These are phyloP conservation scores for Scutellaria baicalensis DNA, from an alignment of 257 asterid genomes.

Conservation along the genomic window DNA sequence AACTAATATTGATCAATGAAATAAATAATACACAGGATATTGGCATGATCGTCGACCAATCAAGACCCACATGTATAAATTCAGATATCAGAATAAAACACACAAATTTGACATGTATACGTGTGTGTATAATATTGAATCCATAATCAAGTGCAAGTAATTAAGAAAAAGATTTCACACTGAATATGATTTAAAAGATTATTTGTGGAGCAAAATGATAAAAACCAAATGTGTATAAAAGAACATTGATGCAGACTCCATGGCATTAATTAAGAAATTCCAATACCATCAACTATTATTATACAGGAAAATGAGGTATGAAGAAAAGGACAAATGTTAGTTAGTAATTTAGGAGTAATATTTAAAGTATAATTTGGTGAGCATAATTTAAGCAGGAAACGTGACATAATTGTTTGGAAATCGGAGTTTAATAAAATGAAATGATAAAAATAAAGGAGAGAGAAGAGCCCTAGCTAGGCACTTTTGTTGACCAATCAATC, in stretches of 20 bases:
- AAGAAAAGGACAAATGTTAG: not conserved
- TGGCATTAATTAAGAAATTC: not conserved
- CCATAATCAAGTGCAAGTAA: no score
- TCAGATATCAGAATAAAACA: no score
- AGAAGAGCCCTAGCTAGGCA: not conserved
- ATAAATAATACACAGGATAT: no score
- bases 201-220: not conserved
- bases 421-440: not conserved
- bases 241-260: not conserved
- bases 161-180: no score
- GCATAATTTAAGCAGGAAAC: not conserved
- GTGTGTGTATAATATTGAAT: no score
- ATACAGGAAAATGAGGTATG: not conserved
- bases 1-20: no score
- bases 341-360: not conserved
- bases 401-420: not conserved
- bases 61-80: no score
- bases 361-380: not conserved
- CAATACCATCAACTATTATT: not conserved
- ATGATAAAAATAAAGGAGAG: not conserved
- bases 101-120: no score
- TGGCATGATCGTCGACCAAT: no score
- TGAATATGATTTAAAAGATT: no score
- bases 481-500: slow-evolving; percentile 5
- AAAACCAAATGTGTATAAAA: not conserved